Percentiles rank a stretch among this genome's conserved stretches.
These are phyloP conservation scores for Colletotrichum lentis DNA, from an alignment of 2,329 filamentous ascomycete species.

Conservation along the genomic window DNA sequence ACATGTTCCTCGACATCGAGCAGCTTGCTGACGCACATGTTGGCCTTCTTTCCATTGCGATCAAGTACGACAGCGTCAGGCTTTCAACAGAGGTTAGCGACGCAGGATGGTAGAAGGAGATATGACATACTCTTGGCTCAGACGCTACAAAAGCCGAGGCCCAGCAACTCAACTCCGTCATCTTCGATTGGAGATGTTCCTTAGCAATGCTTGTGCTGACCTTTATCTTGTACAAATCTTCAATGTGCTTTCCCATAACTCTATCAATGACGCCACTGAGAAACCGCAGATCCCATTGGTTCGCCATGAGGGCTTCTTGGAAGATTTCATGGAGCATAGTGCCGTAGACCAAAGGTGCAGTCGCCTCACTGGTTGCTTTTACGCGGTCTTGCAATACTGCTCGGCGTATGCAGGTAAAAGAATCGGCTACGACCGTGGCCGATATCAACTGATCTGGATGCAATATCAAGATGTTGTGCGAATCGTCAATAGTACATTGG, in stretches of 20 bases:
- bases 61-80: slow-evolving; percentile 32
- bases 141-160: slow-evolving; percentile 80
- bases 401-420: slow-evolving; percentile 87
- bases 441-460: slow-evolving; percentile 97
- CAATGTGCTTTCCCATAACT: slow-evolving; percentile 79
- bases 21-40: slow-evolving; percentile 89
- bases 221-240: slow-evolving; percentile 89
- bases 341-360: slow-evolving; percentile 85
- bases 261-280: slow-evolving; percentile 72
- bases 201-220: slow-evolving; percentile 76
- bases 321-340: slow-evolving; percentile 96
- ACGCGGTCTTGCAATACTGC: slow-evolving; percentile 94
- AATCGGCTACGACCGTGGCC: slow-evolving; percentile 94
- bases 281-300: slow-evolving; percentile 78
- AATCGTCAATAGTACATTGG: slow-evolving; percentile 83
- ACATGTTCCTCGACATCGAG: slow-evolving; percentile 97
- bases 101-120: neutral
- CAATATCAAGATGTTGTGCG: slow-evolving; percentile 83
- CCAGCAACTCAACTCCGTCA: slow-evolving; percentile 84
- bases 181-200: slow-evolving; percentile 83
- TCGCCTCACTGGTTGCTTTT: slow-evolving; percentile 85
- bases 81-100: slow-evolving; percentile 44
- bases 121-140: slow-evolving; percentile 67
- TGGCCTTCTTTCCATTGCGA: slow-evolving; percentile 61
- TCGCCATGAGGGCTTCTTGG: slow-evolving; percentile 84